Base-by-base conservation (phyloP, 1,139 yeast genomes). In the Torulaspora globosa region DNA sequence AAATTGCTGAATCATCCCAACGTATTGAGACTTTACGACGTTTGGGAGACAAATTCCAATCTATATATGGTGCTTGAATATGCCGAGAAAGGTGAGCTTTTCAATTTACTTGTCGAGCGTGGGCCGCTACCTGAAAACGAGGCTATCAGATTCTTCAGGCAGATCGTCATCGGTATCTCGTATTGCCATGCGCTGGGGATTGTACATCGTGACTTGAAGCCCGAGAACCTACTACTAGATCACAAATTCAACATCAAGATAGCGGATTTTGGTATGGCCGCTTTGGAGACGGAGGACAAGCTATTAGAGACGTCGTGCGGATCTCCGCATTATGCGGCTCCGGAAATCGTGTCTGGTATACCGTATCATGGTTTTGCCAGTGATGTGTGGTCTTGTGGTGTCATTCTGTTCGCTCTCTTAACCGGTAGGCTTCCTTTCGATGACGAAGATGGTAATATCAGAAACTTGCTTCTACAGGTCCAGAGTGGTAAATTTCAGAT, bases 221-320 rank as follows among this genome's bases (percentile, higher is more conserved):
- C 98, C 0, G 99, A 92, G 65, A 92, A 92, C 68, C 73, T 92
- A 56, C 71, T 92, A 41, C 72, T 92, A 39, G 98, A 94, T 69
- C 83, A 84, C 65, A 78, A 87, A 65, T 80, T 84, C 54, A 89
- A 87, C 65, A 89, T 92, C 67, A 92, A 92, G 66, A 90, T 92
- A 57, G 98, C 99, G 12, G 99, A 92, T 69, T 92, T 92, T 66
- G 99, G 99, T 33, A 94, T 92, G 98, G 98, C 99, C n/a, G 98
- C 98, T 2, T 72, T 92, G 40, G 98, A 92, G 66, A 83, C 95
- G 33, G 78, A 80, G 47, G 95, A 84, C 57, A 79, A 85, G 58
- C 70, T 92, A 62, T 73, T 94, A 47, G 97, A 92, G 65, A 92
- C 98, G 1, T 84, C 95, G 27, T 92, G 99, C 69, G 99, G 99